A percentile compares a stretch with the other conserved stretches of the same genome.
phyloP scores from a whole-genome alignment of 768 basidiomycete genomes.

The Suillus hirtellus region DNA sequence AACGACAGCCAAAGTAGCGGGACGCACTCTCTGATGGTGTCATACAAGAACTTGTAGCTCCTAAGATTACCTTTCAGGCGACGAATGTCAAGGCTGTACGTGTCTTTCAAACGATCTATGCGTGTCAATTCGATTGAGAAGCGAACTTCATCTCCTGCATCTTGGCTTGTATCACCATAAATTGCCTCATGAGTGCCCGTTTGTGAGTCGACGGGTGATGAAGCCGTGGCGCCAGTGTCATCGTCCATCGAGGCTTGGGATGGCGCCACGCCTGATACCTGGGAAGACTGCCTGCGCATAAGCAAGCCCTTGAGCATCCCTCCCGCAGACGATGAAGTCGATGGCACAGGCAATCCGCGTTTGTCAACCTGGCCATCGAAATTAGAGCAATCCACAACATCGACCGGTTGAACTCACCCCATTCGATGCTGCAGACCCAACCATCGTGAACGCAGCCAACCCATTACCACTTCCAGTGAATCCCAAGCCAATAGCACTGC shows the following conservation, averaged over 20 bases:
- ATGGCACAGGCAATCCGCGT: constrained; percentile 84
- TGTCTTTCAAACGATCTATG: constrained; percentile 85
- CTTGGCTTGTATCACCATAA: constrained; percentile 80
- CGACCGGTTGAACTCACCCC: constrained; percentile 57
- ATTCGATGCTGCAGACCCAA: constrained; percentile 81
- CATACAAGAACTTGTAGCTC: constrained; percentile 92
- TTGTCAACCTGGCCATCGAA: constrained; percentile 68
- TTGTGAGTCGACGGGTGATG: constrained; percentile 39
- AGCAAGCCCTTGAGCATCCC: constrained; percentile 87
- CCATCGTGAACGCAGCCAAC: constrained; percentile 74
- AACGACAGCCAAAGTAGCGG: constrained; percentile 9
- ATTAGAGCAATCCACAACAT: constrained; percentile 15
- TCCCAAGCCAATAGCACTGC: constrained; percentile 45
- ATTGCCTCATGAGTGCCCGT: constrained; percentile 47
- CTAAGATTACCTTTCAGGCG: constrained; percentile 89
- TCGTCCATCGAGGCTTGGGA: constrained; percentile 53
- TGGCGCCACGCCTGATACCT: constrained; percentile 48
- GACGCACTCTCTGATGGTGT: constrained; percentile 82
- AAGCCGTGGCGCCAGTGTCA: constrained; percentile 26
- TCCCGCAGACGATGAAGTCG: constrained; percentile 65
- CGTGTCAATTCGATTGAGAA: constrained; percentile 94
- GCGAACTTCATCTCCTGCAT: constrained; percentile 93
- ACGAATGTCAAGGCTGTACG: constrained; percentile 90
- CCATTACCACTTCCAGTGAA: constrained; percentile 43
- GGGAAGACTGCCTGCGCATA: constrained; percentile 89